Conservation (phyloP, 352 stramenopile species). For the Pythium rhizo-oryzae region DNA sequence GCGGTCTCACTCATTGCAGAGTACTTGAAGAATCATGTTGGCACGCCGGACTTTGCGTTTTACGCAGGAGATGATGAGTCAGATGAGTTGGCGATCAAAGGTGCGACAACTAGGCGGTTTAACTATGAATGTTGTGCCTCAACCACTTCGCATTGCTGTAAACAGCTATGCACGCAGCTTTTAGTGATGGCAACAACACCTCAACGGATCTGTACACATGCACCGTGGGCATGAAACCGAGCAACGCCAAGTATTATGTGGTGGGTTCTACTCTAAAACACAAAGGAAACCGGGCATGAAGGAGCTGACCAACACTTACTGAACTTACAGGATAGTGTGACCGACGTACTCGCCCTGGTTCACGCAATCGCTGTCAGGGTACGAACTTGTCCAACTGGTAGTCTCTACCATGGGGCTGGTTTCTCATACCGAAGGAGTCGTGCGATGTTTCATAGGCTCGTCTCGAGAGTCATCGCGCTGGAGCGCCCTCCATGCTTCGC, state of each 20-base stretch:
- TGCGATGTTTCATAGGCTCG: constrained; percentile 20
- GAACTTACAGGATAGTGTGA: constrained; percentile 44
- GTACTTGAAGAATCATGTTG: constrained; percentile 56
- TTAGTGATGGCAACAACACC: constrained; percentile 35
- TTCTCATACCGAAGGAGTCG: no score
- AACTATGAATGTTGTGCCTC: background rate
- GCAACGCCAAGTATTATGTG: constrained; percentile 95
- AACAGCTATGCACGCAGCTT: constrained; percentile 51
- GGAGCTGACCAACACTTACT: background rate
- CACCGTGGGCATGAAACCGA: constrained; percentile 98
- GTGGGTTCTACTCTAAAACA: constrained; percentile 31
- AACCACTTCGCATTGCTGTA: background rate
- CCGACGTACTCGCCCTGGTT: constrained; percentile 54
- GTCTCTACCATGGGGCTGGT: no score
- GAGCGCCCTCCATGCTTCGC: background rate
- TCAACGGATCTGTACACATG: constrained; percentile 87
- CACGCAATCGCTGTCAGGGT: constrained; percentile 59
- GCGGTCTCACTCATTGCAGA: constrained; percentile 57
- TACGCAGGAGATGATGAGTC: constrained; percentile 98
- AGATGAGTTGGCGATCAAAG: constrained; percentile 92
- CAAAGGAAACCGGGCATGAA: background rate
- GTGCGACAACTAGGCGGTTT: constrained; percentile 29
- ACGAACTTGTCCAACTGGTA: constrained; percentile 2
- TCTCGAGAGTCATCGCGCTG: constrained; percentile 8
- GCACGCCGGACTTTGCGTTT: constrained; percentile 93